A percentile compares a stretch with the other conserved stretches of the same genome.
Conservation (phyloP, 1,139 yeast species). For the Protomyces inouyei region DNA sequence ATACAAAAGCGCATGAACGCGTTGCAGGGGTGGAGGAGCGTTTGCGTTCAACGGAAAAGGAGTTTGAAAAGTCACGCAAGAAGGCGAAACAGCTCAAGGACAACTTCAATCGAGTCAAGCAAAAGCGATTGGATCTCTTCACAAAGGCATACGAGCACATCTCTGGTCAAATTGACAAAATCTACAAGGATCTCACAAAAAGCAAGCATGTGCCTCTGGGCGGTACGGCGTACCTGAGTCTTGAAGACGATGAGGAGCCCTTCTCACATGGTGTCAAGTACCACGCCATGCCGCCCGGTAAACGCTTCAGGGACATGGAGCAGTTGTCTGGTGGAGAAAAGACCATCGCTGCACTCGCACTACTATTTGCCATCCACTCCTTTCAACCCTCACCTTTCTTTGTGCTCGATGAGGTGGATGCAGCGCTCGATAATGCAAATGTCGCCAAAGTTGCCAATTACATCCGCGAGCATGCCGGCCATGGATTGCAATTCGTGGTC, state of each 20-base stretch:
- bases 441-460: conserved; percentile 81
- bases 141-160: conserved; percentile 73
- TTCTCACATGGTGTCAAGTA: conserved; percentile 76
- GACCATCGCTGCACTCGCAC: conserved; percentile 91
- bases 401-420: conserved; percentile 94
- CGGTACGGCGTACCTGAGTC: conserved; percentile 83
- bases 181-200: conserved; percentile 83
- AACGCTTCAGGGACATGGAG: conserved; percentile 89
- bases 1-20: conserved; percentile 73
- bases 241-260: conserved; percentile 80
- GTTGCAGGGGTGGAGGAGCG: conserved; percentile 63
- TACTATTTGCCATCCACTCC: conserved; percentile 84
- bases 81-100: conserved; percentile 55
- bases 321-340: conserved; percentile 94
- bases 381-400: conserved; percentile 93
- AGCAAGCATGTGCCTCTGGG: conserved; percentile 65
- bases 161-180: conserved; percentile 62
- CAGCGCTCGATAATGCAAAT: conserved; percentile 88
- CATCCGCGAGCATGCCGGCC: conserved; percentile 69
- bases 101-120: conserved; percentile 58
- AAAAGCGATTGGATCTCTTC: conserved; percentile 57
- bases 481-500: conserved; percentile 84
- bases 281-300: conserved; percentile 96
- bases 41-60: conserved; percentile 58
- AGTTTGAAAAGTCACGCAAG: conserved; percentile 59